phyloP scores from a whole-genome alignment of 2,329 filamentous ascomycete species.

The Fusarium temperatum region DNA sequence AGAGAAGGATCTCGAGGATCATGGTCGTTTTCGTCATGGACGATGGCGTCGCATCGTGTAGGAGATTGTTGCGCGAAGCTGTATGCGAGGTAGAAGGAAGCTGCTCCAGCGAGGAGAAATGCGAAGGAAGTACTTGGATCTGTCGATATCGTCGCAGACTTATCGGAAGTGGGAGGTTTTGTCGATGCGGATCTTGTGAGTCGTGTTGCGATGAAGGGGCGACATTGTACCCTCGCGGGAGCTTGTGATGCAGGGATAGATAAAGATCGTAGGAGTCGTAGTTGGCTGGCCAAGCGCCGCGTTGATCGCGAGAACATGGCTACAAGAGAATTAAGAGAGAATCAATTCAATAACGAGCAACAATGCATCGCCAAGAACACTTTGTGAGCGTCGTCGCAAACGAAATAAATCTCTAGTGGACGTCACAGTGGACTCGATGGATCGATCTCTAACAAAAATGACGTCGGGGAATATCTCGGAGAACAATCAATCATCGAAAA shows the following conservation, averaged over 20 bases:
- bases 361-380: constrained; percentile 14
- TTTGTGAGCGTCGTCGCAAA: background rate
- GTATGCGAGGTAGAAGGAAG: constrained; percentile 33
- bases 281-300: constrained; percentile 15
- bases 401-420: background rate
- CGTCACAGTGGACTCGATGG: constrained; percentile 21
- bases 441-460: constrained; percentile 7
- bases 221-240: constrained; percentile 17
- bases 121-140: background rate
- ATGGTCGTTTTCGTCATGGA: constrained; percentile 14
- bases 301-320: constrained; percentile 29
- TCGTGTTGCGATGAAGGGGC: constrained; percentile 6
- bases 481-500: background rate
- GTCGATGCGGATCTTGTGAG: background rate
- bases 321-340: background rate
- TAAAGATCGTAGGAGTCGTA: constrained; percentile 14
- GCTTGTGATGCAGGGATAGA: constrained; percentile 7
- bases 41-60: constrained; percentile 30
- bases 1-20: constrained; percentile 52
- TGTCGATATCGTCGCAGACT: background rate
- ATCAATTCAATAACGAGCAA: background rate
- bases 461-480: constrained; percentile 31
- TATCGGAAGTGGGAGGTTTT: background rate
- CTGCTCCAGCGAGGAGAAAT: constrained; percentile 23
- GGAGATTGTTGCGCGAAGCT: constrained; percentile 26